Percentiles rank a stretch among this genome's conserved stretches.
phyloP scores from a whole-genome alignment of 306 rosid species.

The Parietaria judaica region DNA sequence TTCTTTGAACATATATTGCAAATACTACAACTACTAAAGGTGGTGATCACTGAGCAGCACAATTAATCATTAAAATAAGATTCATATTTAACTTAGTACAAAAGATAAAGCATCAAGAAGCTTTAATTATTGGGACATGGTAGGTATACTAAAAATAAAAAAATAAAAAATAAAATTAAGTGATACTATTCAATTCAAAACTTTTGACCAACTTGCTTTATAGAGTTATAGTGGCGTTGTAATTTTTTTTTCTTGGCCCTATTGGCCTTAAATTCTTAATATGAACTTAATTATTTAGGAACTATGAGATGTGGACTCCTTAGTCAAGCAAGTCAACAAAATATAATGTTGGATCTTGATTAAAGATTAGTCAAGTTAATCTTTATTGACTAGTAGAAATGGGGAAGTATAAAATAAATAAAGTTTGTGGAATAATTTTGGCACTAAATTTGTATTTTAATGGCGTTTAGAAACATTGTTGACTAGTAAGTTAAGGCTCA shows the following conservation, averaged over 20 bases:
- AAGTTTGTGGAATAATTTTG: constrained; percentile 5
- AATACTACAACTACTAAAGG: too few relatives aligned
- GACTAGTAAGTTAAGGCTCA: not conserved
- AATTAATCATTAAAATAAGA: too few relatives aligned
- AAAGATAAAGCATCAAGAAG: too few relatives aligned
- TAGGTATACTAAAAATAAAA: too few relatives aligned
- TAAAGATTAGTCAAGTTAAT: not conserved
- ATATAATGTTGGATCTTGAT: not conserved
- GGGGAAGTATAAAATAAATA: not conserved
- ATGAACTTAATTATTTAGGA: not conserved
- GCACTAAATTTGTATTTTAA: not conserved
- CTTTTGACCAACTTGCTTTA: not conserved
- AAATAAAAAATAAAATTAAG: too few relatives aligned
- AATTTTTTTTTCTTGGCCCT: not conserved
- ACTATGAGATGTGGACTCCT: constrained; percentile 1
- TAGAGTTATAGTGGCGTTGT: not conserved
- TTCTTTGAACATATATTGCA: too few relatives aligned
- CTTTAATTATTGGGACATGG: too few relatives aligned
- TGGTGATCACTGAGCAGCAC: too few relatives aligned
- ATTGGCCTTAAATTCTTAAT: not conserved
- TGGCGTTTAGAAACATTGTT: not conserved
- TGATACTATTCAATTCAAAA: too few relatives aligned
- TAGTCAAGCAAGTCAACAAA: constrained; percentile 6
- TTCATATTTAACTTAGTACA: too few relatives aligned
- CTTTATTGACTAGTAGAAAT: not conserved